Base-by-base conservation (phyloP, 306 rosid genomes). In the Trifolium repens region DNA sequence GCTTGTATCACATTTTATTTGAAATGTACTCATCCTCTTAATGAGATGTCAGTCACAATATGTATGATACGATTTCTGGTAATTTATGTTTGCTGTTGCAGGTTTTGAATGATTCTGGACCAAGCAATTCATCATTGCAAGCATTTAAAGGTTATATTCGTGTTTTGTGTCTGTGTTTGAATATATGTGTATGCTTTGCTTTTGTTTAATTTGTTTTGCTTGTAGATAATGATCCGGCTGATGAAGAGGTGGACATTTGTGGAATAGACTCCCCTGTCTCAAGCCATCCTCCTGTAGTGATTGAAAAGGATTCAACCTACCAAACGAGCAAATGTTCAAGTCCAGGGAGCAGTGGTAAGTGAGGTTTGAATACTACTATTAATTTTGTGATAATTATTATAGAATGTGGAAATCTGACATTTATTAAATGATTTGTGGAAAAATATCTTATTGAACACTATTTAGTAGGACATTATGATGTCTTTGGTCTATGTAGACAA, bases 91-190 rank as follows among this genome's bases (percentile, higher is more conserved):
- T 81, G 26, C 30, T 77, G 50, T 81, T 77, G 79, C 75, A 81
- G 85, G 53, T 65, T 61, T 49, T 86, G 68, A 87, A 89, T 77
- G 88, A 86, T 50, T 87, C 89, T 46, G 91, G 89, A 49, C 87
- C 90, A 40, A 87, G 89, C 86, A 87, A 89, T 81, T 91, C 92
- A 60, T 87, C 92, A 49, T 76, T 89, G 87, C 97, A 79, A 76
- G 91, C 91, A 58, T 77, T 86, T 69, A 82, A 85, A 91, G 94
- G 97, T 86, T 87, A 39, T 74, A 79, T 59, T 72, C 74, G 24
- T 19, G 42, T 26, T 35, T 27, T 74, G 66, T 83, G 73, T 59
- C 30, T 40, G 16, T 43, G 30, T 59, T 64, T 17, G 39, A 5
- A 34, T 27, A 27, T 69, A 19, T 27, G 47, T 69, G 65, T 26